phyloP scores from a whole-genome alignment of 148 eudicot genomes.

The Tetragonia tetragonoides region DNA sequence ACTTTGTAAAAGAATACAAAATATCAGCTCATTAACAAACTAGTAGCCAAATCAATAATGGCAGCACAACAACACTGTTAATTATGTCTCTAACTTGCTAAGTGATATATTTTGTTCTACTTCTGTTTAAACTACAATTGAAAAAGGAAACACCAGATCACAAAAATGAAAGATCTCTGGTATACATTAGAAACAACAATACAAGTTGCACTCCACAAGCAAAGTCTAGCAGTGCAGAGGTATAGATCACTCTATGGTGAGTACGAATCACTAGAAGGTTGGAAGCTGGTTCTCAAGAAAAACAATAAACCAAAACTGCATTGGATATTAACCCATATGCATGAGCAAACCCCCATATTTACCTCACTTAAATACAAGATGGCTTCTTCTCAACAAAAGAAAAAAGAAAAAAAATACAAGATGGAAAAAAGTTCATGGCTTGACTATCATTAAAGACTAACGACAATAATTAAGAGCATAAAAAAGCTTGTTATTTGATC shows the following conservation, averaged over 20 bases:
- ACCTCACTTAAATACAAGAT: not conserved
- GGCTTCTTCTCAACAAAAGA: too few relatives aligned
- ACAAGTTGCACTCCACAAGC: not conserved
- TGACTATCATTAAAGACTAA: not conserved
- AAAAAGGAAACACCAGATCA: not conserved
- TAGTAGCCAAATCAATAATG: too few relatives aligned
- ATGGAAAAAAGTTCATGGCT: not conserved
- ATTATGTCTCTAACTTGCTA: not conserved
- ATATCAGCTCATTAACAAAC: too few relatives aligned
- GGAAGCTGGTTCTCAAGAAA: not conserved
- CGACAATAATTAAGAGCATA: too few relatives aligned
- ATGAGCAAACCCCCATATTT: not conserved
- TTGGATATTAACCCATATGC: not conserved
- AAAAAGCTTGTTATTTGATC: too few relatives aligned
- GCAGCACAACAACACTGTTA: too few relatives aligned
- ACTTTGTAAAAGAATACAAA: too few relatives aligned
- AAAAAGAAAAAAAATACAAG: too few relatives aligned
- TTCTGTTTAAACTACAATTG: not conserved
- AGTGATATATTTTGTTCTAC: not conserved
- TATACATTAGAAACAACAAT: not conserved
- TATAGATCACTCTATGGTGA: not conserved
- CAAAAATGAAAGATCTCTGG: not conserved
- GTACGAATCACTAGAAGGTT: not conserved
- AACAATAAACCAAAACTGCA: not conserved
- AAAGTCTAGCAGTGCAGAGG: not conserved